These are phyloP conservation scores for Talaromyces albobiverticillius DNA, from an alignment of 2,329 filamentous ascomycete genomes.

Conservation along the genomic window DNA sequence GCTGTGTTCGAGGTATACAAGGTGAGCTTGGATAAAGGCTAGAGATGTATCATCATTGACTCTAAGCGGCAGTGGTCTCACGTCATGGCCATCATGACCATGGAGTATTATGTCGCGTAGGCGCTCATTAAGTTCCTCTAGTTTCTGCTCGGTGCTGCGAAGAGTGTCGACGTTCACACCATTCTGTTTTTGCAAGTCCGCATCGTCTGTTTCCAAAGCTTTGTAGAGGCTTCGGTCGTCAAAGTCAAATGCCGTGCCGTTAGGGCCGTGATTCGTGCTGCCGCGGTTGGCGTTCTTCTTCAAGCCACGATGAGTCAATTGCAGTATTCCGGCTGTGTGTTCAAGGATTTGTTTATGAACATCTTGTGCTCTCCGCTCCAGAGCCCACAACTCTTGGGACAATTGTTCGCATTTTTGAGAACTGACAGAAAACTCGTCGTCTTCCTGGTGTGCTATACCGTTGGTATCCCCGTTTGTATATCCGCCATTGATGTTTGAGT, in stretches of 20 bases:
- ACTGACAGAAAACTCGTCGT: slow-evolving; percentile 70
- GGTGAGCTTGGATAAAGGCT: slow-evolving; percentile 50
- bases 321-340: slow-evolving; percentile 89
- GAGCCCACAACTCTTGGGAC: slow-evolving; percentile 71
- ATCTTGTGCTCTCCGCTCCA: slow-evolving; percentile 74
- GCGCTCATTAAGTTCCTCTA: slow-evolving; percentile 66
- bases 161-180: slow-evolving; percentile 47
- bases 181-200: slow-evolving; percentile 24
- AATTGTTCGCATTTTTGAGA: slow-evolving; percentile 83
- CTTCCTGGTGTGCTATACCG: slow-evolving; percentile 51
- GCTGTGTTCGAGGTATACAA: slow-evolving; percentile 69
- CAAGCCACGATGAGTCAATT: slow-evolving; percentile 80
- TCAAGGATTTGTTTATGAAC: slow-evolving; percentile 74
- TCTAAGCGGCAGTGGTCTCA: slow-evolving; percentile 36
- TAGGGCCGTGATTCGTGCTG: slow-evolving; percentile 19
- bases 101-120: slow-evolving; percentile 64
- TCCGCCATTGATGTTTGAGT: slow-evolving; percentile 55
- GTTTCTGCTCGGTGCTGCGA: slow-evolving; percentile 60
- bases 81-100: slow-evolving; percentile 32
- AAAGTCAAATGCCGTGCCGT: slow-evolving; percentile 64
- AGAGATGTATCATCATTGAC: slow-evolving; percentile 25
- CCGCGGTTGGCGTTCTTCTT: slow-evolving; percentile 53
- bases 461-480: slow-evolving; percentile 47
- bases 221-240: slow-evolving; percentile 74
- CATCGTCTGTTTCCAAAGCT: slow-evolving; percentile 64